Percentiles rank a stretch among this genome's conserved stretches.
phyloP scores from a whole-genome alignment of 352 stramenopile species.

The Globisporangium paroecandrum region DNA sequence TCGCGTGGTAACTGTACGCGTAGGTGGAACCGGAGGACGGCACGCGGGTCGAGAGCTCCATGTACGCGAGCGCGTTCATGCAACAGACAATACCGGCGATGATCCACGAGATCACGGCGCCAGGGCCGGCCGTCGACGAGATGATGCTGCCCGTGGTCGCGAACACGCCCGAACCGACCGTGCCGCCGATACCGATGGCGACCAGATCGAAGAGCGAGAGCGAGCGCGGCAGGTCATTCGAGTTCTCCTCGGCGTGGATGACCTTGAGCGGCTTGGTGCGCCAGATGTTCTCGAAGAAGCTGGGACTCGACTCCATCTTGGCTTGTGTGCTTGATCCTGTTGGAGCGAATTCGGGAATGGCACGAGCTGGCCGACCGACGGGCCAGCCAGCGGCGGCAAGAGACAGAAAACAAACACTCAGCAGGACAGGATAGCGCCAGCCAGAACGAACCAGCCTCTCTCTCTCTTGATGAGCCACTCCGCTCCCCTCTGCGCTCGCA shows the following conservation, averaged over 20 bases:
- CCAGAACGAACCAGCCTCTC: background rate
- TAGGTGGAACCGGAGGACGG: conserved; percentile 90
- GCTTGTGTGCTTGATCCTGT: background rate
- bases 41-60: conserved; percentile 85
- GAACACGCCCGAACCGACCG: conserved; percentile 91
- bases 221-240: conserved; percentile 56
- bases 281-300: conserved; percentile 48
- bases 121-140: conserved; percentile 65
- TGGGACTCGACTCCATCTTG: conserved; percentile 24
- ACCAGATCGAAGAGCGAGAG: conserved; percentile 89
- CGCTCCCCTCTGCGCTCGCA: no score
- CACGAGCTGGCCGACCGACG: background rate
- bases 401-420: background rate
- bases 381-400: background rate
- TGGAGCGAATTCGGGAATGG: conserved; percentile 13
- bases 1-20: conserved; percentile 89
- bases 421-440: background rate
- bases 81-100: conserved; percentile 80
- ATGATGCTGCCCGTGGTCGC: conserved; percentile 81
- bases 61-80: conserved; percentile 86
- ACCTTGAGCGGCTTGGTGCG: conserved; percentile 76
- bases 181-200: conserved; percentile 90
- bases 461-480: background rate
- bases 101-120: conserved; percentile 76
- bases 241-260: conserved; percentile 72